These are phyloP conservation scores for Rhodotorula kratochvilovae DNA, from an alignment of 768 basidiomycete genomes.

Conservation along the genomic window DNA sequence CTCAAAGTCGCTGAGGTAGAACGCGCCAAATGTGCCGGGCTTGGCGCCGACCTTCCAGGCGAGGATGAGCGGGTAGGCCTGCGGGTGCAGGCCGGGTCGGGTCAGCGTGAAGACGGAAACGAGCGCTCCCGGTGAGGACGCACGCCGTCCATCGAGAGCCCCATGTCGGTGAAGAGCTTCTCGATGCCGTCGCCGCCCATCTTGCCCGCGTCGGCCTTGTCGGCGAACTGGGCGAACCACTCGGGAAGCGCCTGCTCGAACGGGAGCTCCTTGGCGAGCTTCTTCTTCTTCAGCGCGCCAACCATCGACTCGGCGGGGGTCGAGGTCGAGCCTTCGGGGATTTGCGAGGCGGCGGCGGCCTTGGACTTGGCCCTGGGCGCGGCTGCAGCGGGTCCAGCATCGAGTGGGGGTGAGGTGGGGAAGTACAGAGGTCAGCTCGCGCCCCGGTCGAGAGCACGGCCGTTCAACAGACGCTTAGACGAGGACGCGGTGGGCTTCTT, in stretches of 20 bases:
- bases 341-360: neutral
- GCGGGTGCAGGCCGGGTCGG: neutral
- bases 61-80: constrained; percentile 30
- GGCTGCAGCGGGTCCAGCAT: neutral
- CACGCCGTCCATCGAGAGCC: constrained; percentile 55
- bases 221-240: constrained; percentile 26
- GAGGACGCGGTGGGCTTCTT: neutral
- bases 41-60: constrained; percentile 23
- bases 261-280: neutral
- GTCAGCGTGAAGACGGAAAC: neutral
- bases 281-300: neutral
- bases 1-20: constrained; percentile 14
- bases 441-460: too few species aligned
- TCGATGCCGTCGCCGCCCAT: constrained; percentile 73
- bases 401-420: neutral
- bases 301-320: neutral
- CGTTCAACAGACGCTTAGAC: neutral
- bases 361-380: constrained; percentile 4
- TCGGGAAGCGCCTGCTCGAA: constrained; percentile 22
- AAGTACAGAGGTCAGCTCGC: neutral
- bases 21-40: constrained; percentile 19
- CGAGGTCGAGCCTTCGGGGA: constrained; percentile 2
- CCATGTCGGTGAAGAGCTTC: constrained; percentile 63
- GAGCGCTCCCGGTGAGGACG: neutral
- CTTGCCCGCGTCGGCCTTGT: constrained; percentile 13